phyloP scores from a whole-genome alignment of 192 early-diverging fungal genomes.

The Coemansia sp. region DNA sequence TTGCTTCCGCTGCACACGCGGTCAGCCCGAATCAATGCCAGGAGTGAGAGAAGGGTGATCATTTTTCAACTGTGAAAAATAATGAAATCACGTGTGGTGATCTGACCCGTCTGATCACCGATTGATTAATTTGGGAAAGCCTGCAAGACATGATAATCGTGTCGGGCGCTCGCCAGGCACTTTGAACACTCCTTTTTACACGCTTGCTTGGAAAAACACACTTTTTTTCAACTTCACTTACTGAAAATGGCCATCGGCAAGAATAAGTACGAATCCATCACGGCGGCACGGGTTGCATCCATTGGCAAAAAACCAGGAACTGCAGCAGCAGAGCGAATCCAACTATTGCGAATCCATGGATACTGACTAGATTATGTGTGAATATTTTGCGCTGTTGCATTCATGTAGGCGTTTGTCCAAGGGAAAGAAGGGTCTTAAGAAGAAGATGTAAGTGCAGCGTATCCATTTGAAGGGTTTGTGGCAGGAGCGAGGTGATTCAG shows the following conservation, averaged over 20 bases:
- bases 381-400: background rate
- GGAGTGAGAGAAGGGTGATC: too few relatives aligned
- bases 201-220: background rate
- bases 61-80: too few relatives aligned
- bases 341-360: constrained; percentile 11
- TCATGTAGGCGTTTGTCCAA: constrained; percentile 87
- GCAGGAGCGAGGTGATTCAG: background rate
- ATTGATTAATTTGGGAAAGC: too few relatives aligned
- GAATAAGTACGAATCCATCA: constrained; percentile 68
- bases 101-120: too few relatives aligned
- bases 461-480: constrained; percentile 22
- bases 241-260: constrained; percentile 72
- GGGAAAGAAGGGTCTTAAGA: constrained; percentile 99
- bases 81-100: too few relatives aligned
- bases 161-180: too few relatives aligned
- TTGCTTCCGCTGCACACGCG: constrained; percentile 5
- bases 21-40: too few relatives aligned
- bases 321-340: constrained; percentile 8
- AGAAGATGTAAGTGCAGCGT: constrained; percentile 67
- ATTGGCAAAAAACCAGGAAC: constrained; percentile 7
- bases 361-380: background rate
- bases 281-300: constrained; percentile 14
- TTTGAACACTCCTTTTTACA: constrained; percentile 12
- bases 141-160: too few relatives aligned
- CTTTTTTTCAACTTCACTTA: background rate